Conservation (phyloP, 257 asterid genomes). For the Fraxinus americana region DNA sequence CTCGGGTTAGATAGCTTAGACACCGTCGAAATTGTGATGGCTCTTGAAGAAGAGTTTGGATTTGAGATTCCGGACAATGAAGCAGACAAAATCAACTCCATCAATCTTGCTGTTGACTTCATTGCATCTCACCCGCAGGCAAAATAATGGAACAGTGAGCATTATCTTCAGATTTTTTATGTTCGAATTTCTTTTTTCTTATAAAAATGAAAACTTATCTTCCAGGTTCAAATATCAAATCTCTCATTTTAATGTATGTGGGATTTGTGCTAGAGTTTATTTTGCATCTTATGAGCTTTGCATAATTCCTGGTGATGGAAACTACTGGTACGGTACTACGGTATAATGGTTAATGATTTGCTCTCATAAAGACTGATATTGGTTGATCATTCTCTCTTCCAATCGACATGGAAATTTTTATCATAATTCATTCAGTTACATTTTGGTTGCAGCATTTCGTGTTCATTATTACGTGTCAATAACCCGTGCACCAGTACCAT, state of each 20-base stretch:
- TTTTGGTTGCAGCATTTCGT: not conserved
- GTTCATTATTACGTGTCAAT: not conserved
- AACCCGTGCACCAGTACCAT: too few species aligned
- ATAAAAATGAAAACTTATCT: not conserved
- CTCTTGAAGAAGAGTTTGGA: constrained; percentile 57
- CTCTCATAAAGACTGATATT: too few species aligned
- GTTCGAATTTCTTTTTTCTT: constrained; percentile 14
- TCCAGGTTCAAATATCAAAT: constrained; percentile 13
- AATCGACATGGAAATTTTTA: too few species aligned
- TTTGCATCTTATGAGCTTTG: constrained; percentile 20
- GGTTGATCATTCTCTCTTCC: too few species aligned
- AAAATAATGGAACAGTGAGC: constrained; percentile 31
- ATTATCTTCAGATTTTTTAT: constrained; percentile 8
- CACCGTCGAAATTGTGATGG: constrained; percentile 58
- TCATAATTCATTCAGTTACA: too few species aligned
- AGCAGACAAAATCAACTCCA: constrained; percentile 55
- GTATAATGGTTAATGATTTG: not conserved
- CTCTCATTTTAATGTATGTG: not conserved
- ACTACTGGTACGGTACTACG: not conserved
- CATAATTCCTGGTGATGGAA: constrained; percentile 32
- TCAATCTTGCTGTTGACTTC: constrained; percentile 54
- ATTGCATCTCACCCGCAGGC: constrained; percentile 66
- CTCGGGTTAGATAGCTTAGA: constrained; percentile 65
- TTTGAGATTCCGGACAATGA: constrained; percentile 65
- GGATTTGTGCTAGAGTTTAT: constrained; percentile 25